phyloP scores from a whole-genome alignment of 1,139 yeast genomes.

The Protomyces macrosporus region DNA sequence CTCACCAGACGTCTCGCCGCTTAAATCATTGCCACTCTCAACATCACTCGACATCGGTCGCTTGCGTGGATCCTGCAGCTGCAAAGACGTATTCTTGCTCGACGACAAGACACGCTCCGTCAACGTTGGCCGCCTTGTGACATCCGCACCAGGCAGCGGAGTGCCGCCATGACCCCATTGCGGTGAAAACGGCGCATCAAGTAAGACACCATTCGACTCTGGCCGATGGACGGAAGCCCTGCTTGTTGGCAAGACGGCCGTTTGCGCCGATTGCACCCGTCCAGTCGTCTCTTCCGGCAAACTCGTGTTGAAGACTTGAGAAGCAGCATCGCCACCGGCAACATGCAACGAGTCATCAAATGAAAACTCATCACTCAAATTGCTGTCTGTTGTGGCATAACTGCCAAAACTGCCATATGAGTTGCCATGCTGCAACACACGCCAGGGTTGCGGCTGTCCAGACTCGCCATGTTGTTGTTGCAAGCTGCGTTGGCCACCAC shows the following conservation, averaged over 20 bases:
- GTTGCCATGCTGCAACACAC: conserved; percentile 15
- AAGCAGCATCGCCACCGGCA: background rate
- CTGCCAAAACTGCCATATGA: conserved; percentile 18
- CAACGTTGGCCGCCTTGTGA: conserved; percentile 20
- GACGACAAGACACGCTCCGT: conserved; percentile 14
- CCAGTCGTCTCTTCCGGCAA: background rate
- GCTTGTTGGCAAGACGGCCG: background rate
- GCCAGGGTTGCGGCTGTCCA: conserved; percentile 21
- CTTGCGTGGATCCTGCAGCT: conserved; percentile 8
- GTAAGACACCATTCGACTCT: conserved; percentile 3
- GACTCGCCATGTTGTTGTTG: conserved; percentile 2
- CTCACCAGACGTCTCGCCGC: conserved; percentile 19
- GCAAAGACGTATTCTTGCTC: conserved; percentile 9
- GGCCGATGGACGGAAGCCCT: background rate
- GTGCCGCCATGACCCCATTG: conserved; percentile 10
- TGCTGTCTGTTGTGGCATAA: conserved; percentile 20
- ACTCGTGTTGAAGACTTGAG: background rate
- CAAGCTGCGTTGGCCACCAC: background rate
- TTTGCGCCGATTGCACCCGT: background rate
- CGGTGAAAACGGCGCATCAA: conserved; percentile 16
- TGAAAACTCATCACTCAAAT: conserved; percentile 17
- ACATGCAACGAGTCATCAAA: conserved; percentile 17
- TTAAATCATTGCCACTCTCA: conserved; percentile 4
- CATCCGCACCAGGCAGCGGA: background rate
- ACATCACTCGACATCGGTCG: conserved; percentile 25